Conservation (phyloP, 352 stramenopile genomes). For the Elongisporangium prolatum region DNA sequence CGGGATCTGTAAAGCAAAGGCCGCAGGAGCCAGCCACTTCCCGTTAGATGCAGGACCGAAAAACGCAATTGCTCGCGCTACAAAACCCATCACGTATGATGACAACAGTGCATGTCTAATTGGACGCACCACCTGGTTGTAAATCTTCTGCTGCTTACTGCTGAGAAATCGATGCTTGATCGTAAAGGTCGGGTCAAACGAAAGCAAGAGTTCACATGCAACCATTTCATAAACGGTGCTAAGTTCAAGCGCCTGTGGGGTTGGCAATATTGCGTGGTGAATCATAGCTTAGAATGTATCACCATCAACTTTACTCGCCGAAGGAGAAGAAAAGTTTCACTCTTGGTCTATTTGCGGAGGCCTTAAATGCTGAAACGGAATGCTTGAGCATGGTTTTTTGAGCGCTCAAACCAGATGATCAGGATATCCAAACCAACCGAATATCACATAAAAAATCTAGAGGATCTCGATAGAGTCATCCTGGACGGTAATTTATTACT, state of each 20-base stretch:
- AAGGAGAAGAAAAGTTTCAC: no score
- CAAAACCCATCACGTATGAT: slow-evolving; percentile 1
- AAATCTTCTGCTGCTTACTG: neutral
- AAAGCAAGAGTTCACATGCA: slow-evolving; percentile 2
- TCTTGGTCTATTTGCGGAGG: neutral
- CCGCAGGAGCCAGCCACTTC: slow-evolving; percentile 1
- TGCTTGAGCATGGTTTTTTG: no score
- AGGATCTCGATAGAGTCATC: no score
- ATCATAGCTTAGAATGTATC: neutral
- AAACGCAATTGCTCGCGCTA: neutral
- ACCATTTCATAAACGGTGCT: slow-evolving; percentile 5
- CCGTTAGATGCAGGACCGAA: neutral
- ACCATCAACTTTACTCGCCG: neutral
- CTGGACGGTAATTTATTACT: no score
- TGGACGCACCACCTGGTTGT: slow-evolving; percentile 1
- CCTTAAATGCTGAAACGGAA: no score
- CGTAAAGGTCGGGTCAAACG: slow-evolving; percentile 6
- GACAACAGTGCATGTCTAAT: neutral
- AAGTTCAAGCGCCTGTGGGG: neutral
- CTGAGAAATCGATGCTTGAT: slow-evolving; percentile 5
- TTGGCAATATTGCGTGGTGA: neutral
- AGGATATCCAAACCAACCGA: no score
- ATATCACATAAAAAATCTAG: no score
- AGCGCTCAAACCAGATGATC: no score
- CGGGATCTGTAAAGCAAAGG: slow-evolving; percentile 4